phyloP scores from a whole-genome alignment of 1,139 yeast species.

The Hyphopichia fennica region DNA sequence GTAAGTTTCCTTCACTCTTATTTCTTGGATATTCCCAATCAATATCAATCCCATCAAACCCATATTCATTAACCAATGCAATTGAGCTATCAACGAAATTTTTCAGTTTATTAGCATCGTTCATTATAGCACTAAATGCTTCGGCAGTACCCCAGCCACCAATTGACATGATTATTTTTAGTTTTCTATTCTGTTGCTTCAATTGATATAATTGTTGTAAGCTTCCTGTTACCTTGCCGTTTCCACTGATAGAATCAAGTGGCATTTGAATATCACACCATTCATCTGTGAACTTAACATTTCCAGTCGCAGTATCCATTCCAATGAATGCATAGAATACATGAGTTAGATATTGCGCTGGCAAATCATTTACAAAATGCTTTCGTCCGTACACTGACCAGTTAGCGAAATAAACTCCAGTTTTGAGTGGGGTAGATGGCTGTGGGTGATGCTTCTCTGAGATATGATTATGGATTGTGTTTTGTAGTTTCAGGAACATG shows the following conservation, averaged over 20 bases:
- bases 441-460: not conserved
- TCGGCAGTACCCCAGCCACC: constrained; percentile 85
- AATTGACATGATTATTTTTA: constrained; percentile 69
- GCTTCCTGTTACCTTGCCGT: constrained; percentile 41
- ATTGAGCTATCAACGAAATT: constrained; percentile 54
- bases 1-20: constrained; percentile 42
- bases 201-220: constrained; percentile 57
- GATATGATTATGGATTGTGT: not conserved
- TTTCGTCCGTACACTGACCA: constrained; percentile 76
- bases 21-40: constrained; percentile 91
- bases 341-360: constrained; percentile 57
- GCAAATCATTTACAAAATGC: constrained; percentile 69
- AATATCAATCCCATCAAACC: constrained; percentile 87
- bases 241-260: constrained; percentile 21
- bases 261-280: constrained; percentile 67
- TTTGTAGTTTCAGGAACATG: not conserved
- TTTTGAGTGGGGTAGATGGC: constrained; percentile 10
- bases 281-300: constrained; percentile 53
- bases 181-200: constrained; percentile 45
- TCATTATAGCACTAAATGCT: constrained; percentile 49
- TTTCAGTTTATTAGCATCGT: constrained; percentile 32
- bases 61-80: constrained; percentile 48
- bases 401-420: constrained; percentile 41
- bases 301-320: constrained; percentile 56
- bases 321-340: constrained; percentile 76